Conservation (phyloP, 176 grass and related monocot genomes). For the Saccharum officinarum region DNA sequence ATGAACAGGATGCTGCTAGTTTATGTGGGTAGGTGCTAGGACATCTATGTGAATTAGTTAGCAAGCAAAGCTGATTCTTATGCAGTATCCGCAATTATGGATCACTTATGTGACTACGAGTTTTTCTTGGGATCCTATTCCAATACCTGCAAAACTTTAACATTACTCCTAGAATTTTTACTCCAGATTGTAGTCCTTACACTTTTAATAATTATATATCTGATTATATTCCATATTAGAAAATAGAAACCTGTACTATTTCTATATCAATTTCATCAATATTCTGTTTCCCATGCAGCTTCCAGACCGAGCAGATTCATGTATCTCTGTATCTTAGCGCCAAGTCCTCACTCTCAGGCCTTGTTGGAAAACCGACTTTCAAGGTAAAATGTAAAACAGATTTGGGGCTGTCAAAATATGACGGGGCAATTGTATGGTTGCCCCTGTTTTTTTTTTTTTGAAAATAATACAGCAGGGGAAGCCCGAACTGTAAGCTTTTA, state of each 20-base stretch:
- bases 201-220: background rate
- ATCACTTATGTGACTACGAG: background rate
- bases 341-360: conserved; percentile 56
- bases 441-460: background rate
- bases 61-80: background rate
- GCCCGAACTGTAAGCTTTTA: too few relatives aligned
- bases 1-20: background rate
- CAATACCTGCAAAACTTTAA: background rate
- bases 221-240: background rate
- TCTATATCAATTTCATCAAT: conserved; percentile 24
- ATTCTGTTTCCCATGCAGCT: conserved; percentile 53
- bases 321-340: conserved; percentile 87
- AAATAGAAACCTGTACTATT: background rate
- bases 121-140: conserved; percentile 3
- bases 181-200: background rate
- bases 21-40: background rate
- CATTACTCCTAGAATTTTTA: background rate
- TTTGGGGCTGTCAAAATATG: background rate
- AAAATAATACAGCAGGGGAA: too few relatives aligned
- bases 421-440: background rate
- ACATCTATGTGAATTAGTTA: background rate
- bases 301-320: conserved; percentile 80
- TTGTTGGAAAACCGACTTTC: conserved; percentile 70
- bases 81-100: background rate
- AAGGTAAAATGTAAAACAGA: conserved; percentile 61